Base-by-base conservation (phyloP, 2,329 filamentous ascomycete species). In the Fusarium buharicum region DNA sequence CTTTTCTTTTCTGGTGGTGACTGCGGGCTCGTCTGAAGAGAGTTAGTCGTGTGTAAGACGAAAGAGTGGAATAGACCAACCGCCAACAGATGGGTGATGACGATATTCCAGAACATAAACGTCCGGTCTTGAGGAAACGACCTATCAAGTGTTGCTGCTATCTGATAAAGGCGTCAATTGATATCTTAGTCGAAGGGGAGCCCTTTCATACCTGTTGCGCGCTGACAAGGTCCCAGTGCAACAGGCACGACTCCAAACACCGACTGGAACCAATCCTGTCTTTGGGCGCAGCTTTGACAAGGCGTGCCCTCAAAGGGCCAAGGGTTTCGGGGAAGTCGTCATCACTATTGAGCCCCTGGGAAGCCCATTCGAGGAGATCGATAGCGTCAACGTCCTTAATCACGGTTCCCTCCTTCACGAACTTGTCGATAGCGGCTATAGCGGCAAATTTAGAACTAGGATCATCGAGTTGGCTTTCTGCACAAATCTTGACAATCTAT, bases 321-420 rank as follows among this genome's bases (percentile, higher is more conserved):
- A 87, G 72, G 1, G 79, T 82, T 50, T 78, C 73, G 0, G 77
- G 55, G 43, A 81, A 85, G 20, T 80, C 77, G 13, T 76, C 70
- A 12, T 78, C 74, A 1, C 69, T 59, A 2, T 72, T 62, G 4
- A 81, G 56, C 1, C 78, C 76, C 3, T 72, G 72, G n/a, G 78
- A 76, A 2, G 84, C 80, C 78, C 83, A 85, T 60, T 86, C 84
- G 20, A 84, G 79, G 17, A 87, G 75, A 57, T 85, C 82, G 10
- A 86, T 70, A 12, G 76, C 74, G 50, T 84, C 82, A 4, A 78
- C 72, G 59, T 86, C 84, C 40, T 79, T 79, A 48, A 84, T 70
- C 11, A 75, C 74, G 4, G 75, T 77, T 48, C 76, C 78, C 45
- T 84, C 79, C 57, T 78, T 78, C 57, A 84, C 73, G 57, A 81